phyloP scores from a whole-genome alignment of 2,329 filamentous ascomycete species.

The Monilinia fructicola region DNA sequence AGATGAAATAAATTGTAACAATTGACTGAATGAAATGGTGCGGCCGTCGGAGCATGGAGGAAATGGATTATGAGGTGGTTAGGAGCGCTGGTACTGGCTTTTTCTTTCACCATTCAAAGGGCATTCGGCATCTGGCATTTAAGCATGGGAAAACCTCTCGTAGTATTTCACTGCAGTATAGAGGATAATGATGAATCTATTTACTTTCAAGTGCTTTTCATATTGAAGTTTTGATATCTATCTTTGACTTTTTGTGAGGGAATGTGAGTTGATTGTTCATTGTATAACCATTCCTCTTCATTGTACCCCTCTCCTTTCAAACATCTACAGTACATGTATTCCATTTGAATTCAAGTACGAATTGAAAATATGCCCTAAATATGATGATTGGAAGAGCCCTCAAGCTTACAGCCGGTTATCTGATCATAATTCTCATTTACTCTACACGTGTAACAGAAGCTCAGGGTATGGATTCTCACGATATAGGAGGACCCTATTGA shows the following conservation, averaged over 20 bases:
- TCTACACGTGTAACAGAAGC: too few relatives aligned
- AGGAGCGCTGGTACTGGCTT: slow-evolving; percentile 10
- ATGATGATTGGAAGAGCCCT: not conserved
- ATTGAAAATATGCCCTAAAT: not conserved
- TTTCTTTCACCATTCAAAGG: not conserved
- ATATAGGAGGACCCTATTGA: too few relatives aligned
- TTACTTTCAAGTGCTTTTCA: not conserved
- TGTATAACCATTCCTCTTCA: not conserved
- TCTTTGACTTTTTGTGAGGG: not conserved
- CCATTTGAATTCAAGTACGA: not conserved
- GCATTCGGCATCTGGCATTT: slow-evolving; percentile 9
- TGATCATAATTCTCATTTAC: not conserved
- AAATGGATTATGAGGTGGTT: not conserved
- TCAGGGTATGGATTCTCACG: too few relatives aligned
- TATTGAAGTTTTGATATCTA: not conserved
- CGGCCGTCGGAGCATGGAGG: not conserved
- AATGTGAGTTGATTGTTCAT: not conserved
- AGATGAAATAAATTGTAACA: slow-evolving; percentile 7
- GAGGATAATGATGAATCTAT: slow-evolving; percentile 13
- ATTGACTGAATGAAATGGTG: not conserved
- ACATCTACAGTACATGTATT: not conserved
- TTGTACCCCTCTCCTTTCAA: too few relatives aligned
- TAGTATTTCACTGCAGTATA: not conserved
- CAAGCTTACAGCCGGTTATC: not conserved
- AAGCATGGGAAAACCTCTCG: slow-evolving; percentile 2